Evolutionary conservation across 2,329 filamentous ascomycete genomes (phyloP).

Genomic region (Neurospora sp.): DNA sequence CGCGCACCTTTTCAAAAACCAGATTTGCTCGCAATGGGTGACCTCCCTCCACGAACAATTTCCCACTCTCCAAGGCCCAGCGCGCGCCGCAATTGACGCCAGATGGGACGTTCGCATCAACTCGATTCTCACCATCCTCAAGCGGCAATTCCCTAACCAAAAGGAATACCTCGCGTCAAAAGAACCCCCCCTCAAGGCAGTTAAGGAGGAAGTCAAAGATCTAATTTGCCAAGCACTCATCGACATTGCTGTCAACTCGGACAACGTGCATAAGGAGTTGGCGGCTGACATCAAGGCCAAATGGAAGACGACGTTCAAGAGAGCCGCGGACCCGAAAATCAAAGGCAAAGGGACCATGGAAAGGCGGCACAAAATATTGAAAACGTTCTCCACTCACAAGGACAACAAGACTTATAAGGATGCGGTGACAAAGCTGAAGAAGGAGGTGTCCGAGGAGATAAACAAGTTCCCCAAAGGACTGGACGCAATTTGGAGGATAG

Average conservation of each 20-base stretch:
- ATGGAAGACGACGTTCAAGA: constrained; percentile 3
- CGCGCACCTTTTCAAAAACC: neutral
- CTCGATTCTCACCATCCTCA: neutral
- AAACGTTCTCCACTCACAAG: neutral
- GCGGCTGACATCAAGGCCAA: neutral
- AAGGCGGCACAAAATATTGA: neutral
- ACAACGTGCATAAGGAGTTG: neutral
- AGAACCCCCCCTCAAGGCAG: neutral
- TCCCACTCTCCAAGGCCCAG: neutral
- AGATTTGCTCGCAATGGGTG: neutral
- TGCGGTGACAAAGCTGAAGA: neutral
- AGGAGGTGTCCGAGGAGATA: neutral
- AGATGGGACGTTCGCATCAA: neutral
- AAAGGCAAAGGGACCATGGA: neutral
- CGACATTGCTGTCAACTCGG: neutral
- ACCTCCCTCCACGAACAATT: neutral
- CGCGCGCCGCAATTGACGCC: neutral
- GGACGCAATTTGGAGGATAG: neutral
- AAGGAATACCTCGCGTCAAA: neutral
- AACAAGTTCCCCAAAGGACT: neutral
- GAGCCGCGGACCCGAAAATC: neutral
- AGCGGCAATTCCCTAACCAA: neutral
- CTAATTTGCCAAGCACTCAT: neutral
- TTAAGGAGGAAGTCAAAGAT: constrained; percentile 3
- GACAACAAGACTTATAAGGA: neutral